Base-by-base conservation (phyloP, 108 stramenopile species). In the Skeletonema grethae region DNA sequence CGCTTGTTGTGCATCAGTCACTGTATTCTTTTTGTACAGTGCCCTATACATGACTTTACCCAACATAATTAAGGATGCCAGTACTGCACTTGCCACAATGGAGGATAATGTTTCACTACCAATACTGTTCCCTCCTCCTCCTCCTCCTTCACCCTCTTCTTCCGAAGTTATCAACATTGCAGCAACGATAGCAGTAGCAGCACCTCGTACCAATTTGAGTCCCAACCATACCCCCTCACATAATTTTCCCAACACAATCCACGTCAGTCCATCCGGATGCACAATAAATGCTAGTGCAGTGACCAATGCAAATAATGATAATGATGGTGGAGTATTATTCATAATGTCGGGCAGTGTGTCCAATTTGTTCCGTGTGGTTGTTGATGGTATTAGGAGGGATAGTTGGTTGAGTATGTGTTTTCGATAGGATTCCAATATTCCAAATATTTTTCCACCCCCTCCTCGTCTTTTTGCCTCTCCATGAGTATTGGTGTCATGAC, bases 251-350 rank as follows among this genome's bases (percentile, higher is more conserved):
- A 88, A 30, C 62, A 88, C 48, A 18, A 88, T 69, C 89, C 89
- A 90, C 18, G 89, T 90, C 25, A 82, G 41, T 18, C 89, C 89
- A 73, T 90, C 89, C 0, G 89, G 89, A 76, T 90, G 89, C 12
- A 87, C 80, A 24, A 88, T 77, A 13, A 90, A 69, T 8, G 86
- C 86, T 20, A 88, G 61, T n/a, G 82, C 36, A 4, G 89, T 88
- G 0, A 88, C 50, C 6, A 83, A 9, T n/a, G 86, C 84, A 25
- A 90, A 75, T 9, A 67, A 69, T 12, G 79, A 76, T 10, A 90
- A 77, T 8, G 77, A 81, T 18, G 87, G 86, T 13, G 86, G 84
- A 4, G 87, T 53, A 53, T 53, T 53, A 53, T 24, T 53, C 50
- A 53, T 53, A 53, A 53, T 53, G 50, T 53, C 50, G 15, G 50